phyloP scores from a whole-genome alignment of 192 early-diverging fungal genomes.

The Dissophora ornata region DNA sequence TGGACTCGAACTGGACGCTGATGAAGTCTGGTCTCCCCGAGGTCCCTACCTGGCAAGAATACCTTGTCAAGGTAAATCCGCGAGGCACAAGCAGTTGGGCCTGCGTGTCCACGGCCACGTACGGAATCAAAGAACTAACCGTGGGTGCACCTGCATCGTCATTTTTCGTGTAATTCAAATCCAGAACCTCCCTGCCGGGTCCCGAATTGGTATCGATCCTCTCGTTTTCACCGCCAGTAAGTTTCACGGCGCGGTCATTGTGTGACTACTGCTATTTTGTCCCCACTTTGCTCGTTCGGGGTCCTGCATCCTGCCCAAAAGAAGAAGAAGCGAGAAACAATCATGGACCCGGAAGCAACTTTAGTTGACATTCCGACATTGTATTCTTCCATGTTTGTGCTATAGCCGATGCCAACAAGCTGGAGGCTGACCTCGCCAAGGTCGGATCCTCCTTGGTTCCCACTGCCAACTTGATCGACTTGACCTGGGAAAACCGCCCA shows the following conservation, averaged over 20 bases:
- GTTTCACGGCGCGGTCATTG: constrained; percentile 7
- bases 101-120: too few relatives aligned
- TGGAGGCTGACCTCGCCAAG: constrained; percentile 67
- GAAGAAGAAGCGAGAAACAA: too few relatives aligned
- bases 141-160: background rate
- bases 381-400: too few relatives aligned
- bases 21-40: constrained; percentile 92
- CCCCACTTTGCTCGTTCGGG: too few relatives aligned
- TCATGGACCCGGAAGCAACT: background rate
- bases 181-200: constrained; percentile 72
- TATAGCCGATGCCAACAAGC: constrained; percentile 65
- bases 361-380: constrained; percentile 3
- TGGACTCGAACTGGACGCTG: constrained; percentile 93
- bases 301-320: too few relatives aligned
- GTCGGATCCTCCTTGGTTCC: constrained; percentile 74
- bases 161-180: constrained; percentile 5
- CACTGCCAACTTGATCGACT: constrained; percentile 88
- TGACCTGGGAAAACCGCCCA: constrained; percentile 85
- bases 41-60: constrained; percentile 91
- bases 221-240: constrained; percentile 81
- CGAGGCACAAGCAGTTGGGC: too few relatives aligned
- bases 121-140: background rate
- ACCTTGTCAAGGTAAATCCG: constrained; percentile 72
- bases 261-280: constrained; percentile 8
- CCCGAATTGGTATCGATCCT: constrained; percentile 95